phyloP scores from a whole-genome alignment of 164 flowering plant species.

The Paratinospora sagittata region DNA sequence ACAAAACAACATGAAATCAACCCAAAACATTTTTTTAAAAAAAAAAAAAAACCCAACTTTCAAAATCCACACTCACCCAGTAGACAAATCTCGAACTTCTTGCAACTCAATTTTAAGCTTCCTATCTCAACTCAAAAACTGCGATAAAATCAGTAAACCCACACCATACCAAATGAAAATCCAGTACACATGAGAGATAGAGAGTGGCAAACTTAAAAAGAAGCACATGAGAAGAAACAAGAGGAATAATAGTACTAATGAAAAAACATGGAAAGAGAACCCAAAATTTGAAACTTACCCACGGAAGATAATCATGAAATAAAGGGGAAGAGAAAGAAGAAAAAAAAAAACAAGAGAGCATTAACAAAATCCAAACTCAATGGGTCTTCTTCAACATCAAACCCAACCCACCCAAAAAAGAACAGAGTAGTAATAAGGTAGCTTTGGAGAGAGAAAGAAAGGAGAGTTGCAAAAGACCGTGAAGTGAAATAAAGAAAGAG shows the following conservation, averaged over 20 bases:
- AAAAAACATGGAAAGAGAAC: neutral
- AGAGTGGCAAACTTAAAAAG: neutral
- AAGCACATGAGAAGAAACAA: conserved; percentile 2
- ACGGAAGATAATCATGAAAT: neutral
- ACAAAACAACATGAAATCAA: neutral
- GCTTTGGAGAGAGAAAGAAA: neutral
- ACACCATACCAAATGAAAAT: neutral
- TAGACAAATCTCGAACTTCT: conserved; percentile 3
- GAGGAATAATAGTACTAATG: neutral
- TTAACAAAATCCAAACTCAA: conserved; percentile 1
- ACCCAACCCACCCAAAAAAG: conserved; percentile 1
- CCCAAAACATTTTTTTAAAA: neutral
- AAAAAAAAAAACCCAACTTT: conserved; percentile 6
- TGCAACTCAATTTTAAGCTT: conserved; percentile 5
- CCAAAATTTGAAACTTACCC: conserved; percentile 18
- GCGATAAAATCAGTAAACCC: neutral
- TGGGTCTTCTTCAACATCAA: neutral
- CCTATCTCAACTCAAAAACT: conserved; percentile 2
- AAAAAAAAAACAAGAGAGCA: conserved; percentile 9
- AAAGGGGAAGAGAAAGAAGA: conserved; percentile 1
- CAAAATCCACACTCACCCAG: conserved; percentile 3
- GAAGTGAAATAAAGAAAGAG: conserved; percentile 20
- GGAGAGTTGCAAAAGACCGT: conserved; percentile 13
- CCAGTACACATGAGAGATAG: neutral
- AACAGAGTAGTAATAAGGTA: neutral